Evolutionary conservation across 2,329 filamentous ascomycete genomes (phyloP).

Genomic region (Bipolaris gigantea): DNA sequence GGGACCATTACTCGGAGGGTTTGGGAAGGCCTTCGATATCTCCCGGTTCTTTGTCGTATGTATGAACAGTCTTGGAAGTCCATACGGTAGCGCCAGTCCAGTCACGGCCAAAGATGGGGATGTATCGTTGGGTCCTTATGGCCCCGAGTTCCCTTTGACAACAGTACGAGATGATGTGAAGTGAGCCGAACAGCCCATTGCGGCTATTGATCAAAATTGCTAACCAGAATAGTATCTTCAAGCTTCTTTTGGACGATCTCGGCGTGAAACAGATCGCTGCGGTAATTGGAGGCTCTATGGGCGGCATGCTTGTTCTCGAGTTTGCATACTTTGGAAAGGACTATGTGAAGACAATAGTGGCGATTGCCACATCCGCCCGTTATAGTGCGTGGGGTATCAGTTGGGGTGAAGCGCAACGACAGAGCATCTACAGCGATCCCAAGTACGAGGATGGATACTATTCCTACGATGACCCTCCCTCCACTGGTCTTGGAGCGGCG

Average conservation of each 20-base stretch:
- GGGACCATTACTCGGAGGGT: conserved; percentile 77
- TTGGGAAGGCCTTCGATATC: conserved; percentile 77
- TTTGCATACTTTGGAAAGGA: conserved; percentile 89
- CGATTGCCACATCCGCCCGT: conserved; percentile 80
- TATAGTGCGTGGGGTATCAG: conserved; percentile 91
- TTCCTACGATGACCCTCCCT: conserved; percentile 79
- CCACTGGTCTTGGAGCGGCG: conserved; percentile 84
- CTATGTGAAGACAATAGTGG: conserved; percentile 78
- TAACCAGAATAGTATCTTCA: conserved; percentile 65
- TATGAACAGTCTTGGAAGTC: conserved; percentile 82
- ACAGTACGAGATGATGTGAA: conserved; percentile 95
- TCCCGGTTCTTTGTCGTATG: conserved; percentile 84
- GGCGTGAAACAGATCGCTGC: conserved; percentile 77
- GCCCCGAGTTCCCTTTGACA: conserved; percentile 93
- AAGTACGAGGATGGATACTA: conserved; percentile 99
- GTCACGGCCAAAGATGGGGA: conserved; percentile 87
- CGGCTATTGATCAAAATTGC: not conserved
- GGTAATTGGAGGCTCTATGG: conserved; percentile 82
- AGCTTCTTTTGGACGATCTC: conserved; percentile 75
- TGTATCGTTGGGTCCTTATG: conserved; percentile 73
- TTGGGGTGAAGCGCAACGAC: conserved; percentile 85
- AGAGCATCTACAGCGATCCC: conserved; percentile 96
- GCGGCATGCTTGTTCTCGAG: conserved; percentile 87
- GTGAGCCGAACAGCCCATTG: conserved; percentile 54
- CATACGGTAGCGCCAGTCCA: conserved; percentile 84